Percentiles rank a stretch among this genome's conserved stretches.
Evolutionary conservation across 2,329 filamentous ascomycete species (phyloP).

Genomic region (Didymosphaeria variabile): DNA sequence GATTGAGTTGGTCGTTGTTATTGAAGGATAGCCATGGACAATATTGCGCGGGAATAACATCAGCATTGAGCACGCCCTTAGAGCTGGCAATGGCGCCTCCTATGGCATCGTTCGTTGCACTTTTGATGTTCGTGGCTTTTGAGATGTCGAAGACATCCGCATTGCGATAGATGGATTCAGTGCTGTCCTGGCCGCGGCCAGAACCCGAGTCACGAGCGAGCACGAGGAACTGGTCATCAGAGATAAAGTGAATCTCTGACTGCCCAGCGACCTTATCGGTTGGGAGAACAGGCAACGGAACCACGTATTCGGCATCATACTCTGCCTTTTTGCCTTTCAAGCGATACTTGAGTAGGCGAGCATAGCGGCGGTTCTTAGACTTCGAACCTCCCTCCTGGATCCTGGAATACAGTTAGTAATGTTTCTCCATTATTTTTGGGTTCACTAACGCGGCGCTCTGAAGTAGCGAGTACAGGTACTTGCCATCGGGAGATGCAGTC

Average conservation of each 20-base stretch:
- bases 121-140: conserved; percentile 68
- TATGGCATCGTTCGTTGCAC: conserved; percentile 45
- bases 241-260: conserved; percentile 73
- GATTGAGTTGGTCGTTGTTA: conserved; percentile 68
- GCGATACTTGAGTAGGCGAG: conserved; percentile 72
- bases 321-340: conserved; percentile 58
- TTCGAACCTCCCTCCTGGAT: conserved; percentile 61
- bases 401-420: conserved; percentile 1
- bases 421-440: conserved; percentile 54
- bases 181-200: conserved; percentile 65
- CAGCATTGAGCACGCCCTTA: conserved; percentile 63
- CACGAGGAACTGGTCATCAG: conserved; percentile 71
- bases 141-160: conserved; percentile 74
- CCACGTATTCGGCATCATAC: conserved; percentile 70
- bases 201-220: conserved; percentile 70
- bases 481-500: conserved; percentile 69
- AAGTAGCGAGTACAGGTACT: conserved; percentile 70
- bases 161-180: conserved; percentile 70
- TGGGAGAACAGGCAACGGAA: conserved; percentile 68
- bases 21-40: conserved; percentile 76
- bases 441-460: conserved; percentile 66
- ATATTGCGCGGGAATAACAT: conserved; percentile 67
- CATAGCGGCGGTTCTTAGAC: conserved; percentile 64
- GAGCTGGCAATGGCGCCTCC: conserved; percentile 57
- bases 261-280: conserved; percentile 69